A percentile compares a stretch with the other conserved stretches of the same genome.
Evolutionary conservation across 73 alveolate species (phyloP).

Genomic region (Paramecium bursaria): DNA sequence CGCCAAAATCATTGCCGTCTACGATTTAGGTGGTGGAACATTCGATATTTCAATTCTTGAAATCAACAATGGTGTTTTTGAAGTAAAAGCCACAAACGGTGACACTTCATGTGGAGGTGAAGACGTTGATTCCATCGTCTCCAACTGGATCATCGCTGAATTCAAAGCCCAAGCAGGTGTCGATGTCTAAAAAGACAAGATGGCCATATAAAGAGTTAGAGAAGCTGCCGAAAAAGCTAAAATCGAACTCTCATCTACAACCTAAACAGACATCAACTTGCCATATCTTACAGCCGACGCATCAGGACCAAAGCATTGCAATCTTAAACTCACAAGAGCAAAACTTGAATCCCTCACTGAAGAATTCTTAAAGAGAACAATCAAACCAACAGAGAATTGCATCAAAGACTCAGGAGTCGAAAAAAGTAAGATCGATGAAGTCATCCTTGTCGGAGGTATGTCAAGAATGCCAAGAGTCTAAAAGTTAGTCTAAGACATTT

Average conservation of each 20-base stretch:
- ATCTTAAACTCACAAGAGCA: constrained; percentile 88
- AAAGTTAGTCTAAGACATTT: constrained; percentile 87
- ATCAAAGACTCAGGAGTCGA: constrained; percentile 91
- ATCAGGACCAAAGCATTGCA: constrained; percentile 94
- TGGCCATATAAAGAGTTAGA: constrained; percentile 92
- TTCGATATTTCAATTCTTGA: constrained; percentile 96
- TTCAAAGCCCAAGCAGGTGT: constrained; percentile 87
- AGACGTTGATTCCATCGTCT: constrained; percentile 89
- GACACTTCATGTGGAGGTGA: constrained; percentile 99
- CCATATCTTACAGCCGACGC: constrained; percentile 93
- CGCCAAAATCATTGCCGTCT: constrained; percentile 93
- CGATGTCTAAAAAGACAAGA: constrained; percentile 88
- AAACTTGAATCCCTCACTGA: constrained; percentile 80
- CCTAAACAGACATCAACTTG: constrained; percentile 89
- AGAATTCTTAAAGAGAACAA: constrained; percentile 78
- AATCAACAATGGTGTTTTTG: constrained; percentile 96
- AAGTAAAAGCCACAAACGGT: constrained; percentile 97
- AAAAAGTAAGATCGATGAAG: constrained; percentile 92
- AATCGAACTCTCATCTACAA: constrained; percentile 88
- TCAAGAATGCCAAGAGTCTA: constrained; percentile 98
- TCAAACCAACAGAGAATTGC: constrained; percentile 86
- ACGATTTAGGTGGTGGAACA: constrained; percentile 99
- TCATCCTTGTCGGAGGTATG: constrained; percentile 98
- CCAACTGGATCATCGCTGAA: constrained; percentile 79
- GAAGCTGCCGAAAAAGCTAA: constrained; percentile 97